These are phyloP conservation scores for Pulveroboletus sp. DNA, from an alignment of 768 basidiomycete genomes.

Conservation along the genomic window DNA sequence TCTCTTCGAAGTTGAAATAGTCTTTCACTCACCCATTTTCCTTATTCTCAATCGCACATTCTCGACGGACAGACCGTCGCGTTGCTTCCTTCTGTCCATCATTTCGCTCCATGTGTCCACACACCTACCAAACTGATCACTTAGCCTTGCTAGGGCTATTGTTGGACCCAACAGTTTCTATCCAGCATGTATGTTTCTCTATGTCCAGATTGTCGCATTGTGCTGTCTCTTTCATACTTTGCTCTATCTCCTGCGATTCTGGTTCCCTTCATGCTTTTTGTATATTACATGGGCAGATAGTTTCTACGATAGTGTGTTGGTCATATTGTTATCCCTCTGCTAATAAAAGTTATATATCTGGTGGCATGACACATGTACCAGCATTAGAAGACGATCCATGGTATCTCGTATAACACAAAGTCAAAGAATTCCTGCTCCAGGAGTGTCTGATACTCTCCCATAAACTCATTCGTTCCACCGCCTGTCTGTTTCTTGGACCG, in stretches of 20 bases:
- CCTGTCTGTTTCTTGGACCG: constrained; percentile 37
- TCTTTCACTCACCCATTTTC: constrained; percentile 7
- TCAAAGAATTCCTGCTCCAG: constrained; percentile 96
- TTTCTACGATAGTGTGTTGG: constrained; percentile 51
- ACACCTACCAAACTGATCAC: constrained; percentile 7
- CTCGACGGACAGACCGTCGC: constrained; percentile 19
- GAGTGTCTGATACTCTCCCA: constrained; percentile 86
- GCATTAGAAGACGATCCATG: constrained; percentile 70
- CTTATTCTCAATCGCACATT: constrained; percentile 13
- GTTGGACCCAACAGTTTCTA: constrained; percentile 15
- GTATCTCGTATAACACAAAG: constrained; percentile 91
- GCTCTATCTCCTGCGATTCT: constrained; percentile 23
- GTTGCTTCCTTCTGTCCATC: constrained; percentile 13
- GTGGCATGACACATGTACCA: constrained; percentile 3
- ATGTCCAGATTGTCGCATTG: constrained; percentile 13
- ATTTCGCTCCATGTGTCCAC: constrained; percentile 12
- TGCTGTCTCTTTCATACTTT: constrained; percentile 12
- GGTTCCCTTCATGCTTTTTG: constrained; percentile 25
- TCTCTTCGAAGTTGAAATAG: constrained; percentile 16
- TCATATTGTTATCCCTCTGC: constrained; percentile 57
- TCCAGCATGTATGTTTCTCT: constrained; percentile 11
- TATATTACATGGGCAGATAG: constrained; percentile 42
- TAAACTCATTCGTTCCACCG: constrained; percentile 58
- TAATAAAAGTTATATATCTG: constrained; percentile 46
- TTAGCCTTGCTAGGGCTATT: constrained; percentile 6